A percentile compares a stretch with the other conserved stretches of the same genome.
phyloP scores from a whole-genome alignment of 2,329 filamentous ascomycete genomes.

The Aureobasidium sp. region DNA sequence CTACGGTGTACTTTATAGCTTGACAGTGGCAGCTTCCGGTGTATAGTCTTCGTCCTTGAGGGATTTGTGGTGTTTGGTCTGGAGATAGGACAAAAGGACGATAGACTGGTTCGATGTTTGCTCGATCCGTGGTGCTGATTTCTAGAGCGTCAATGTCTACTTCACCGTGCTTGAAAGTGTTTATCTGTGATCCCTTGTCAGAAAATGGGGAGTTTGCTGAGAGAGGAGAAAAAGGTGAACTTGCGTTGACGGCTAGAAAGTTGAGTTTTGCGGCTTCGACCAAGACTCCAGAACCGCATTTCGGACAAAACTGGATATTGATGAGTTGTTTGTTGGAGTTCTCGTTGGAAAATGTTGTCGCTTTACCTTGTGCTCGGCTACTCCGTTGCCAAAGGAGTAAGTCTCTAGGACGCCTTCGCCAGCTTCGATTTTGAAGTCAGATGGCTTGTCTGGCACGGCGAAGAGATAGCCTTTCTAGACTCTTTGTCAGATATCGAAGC shows the following conservation, averaged over 20 bases:
- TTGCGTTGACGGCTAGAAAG: neutral
- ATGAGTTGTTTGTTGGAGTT: neutral
- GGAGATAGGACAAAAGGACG: neutral
- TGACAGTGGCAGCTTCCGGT: constrained; percentile 13
- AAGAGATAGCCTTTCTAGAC: constrained; percentile 2
- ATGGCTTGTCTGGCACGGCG: neutral
- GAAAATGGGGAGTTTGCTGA: neutral
- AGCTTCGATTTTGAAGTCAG: neutral
- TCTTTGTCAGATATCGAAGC: neutral
- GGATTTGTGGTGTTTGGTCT: neutral
- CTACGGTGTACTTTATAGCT: neutral
- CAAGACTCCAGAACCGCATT: neutral
- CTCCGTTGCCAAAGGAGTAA: constrained; percentile 1
- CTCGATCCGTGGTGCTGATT: neutral
- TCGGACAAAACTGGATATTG: neutral
- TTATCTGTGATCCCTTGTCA: neutral
- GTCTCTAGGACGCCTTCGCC: neutral
- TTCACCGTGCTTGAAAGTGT: neutral
- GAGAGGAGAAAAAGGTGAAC: too few relatives aligned
- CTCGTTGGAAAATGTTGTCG: too few relatives aligned
- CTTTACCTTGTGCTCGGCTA: constrained; percentile 3
- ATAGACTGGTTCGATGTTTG: neutral
- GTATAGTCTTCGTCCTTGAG: neutral
- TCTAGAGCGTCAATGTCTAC: neutral
- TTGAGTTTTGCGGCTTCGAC: neutral